These are phyloP conservation scores for Ascochyta clinopodiicola DNA, from an alignment of 2,329 filamentous ascomycete species.

Conservation along the genomic window DNA sequence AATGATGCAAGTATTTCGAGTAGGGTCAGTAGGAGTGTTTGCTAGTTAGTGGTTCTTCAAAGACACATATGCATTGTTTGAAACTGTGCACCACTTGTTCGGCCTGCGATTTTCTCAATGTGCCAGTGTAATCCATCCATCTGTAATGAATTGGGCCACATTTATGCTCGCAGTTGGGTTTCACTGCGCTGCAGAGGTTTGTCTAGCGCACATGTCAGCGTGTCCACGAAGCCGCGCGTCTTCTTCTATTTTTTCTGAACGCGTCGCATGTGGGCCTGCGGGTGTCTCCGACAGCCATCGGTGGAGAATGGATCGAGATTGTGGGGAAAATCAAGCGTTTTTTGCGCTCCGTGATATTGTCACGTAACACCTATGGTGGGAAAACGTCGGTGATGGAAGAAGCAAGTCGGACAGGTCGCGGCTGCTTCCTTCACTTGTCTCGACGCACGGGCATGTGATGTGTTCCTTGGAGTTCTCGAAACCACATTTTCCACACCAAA, in stretches of 20 bases:
- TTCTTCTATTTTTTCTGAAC: background rate
- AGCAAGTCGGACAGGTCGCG: background rate
- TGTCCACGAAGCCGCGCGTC: slow-evolving; percentile 5
- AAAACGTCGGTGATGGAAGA: background rate
- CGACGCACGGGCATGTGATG: background rate
- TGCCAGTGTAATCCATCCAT: too few relatives aligned
- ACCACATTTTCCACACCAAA: too few relatives aligned
- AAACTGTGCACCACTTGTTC: background rate
- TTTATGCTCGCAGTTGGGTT: background rate
- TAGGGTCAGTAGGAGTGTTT: background rate
- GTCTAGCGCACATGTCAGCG: background rate
- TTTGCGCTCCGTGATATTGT: background rate
- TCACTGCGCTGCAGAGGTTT: background rate
- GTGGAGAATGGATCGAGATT: background rate
- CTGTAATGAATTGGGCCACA: background rate
- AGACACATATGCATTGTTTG: background rate
- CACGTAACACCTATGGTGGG: background rate
- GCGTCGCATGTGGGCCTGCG: slow-evolving; percentile 6
- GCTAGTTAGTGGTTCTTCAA: background rate
- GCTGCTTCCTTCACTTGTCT: too few relatives aligned
- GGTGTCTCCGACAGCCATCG: background rate
- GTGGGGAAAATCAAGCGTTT: background rate
- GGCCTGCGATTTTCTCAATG: background rate
- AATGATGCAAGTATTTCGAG: background rate
- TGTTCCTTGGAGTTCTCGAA: too few relatives aligned